A percentile compares a stretch with the other conserved stretches of the same genome.
These are phyloP conservation scores for Filosporella fistucella DNA, from an alignment of 495 filamentous ascomycete genomes.

Conservation along the genomic window DNA sequence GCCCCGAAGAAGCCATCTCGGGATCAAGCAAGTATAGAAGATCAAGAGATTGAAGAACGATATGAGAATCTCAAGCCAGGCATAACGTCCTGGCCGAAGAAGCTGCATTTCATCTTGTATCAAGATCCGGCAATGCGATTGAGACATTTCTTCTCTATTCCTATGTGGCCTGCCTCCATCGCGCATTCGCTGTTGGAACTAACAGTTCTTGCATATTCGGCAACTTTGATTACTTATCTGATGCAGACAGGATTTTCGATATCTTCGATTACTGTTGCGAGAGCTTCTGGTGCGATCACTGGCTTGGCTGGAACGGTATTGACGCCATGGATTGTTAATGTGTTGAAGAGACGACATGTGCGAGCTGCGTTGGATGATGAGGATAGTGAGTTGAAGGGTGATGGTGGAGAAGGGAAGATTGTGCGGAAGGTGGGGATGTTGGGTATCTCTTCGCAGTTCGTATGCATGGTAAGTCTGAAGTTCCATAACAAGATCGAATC, in stretches of 20 bases:
- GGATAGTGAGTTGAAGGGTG: conserved; percentile 13
- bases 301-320: conserved; percentile 41
- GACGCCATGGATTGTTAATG: conserved; percentile 27
- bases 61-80: conserved; percentile 7
- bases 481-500: neutral
- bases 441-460: conserved; percentile 32
- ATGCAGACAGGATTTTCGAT: conserved; percentile 48
- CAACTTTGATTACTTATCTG: conserved; percentile 55
- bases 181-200: conserved; percentile 50
- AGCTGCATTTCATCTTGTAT: conserved; percentile 27
- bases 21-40: neutral
- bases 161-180: conserved; percentile 48
- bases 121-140: conserved; percentile 19
- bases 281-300: conserved; percentile 43
- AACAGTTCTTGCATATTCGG: conserved; percentile 52
- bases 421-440: conserved; percentile 32
- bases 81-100: conserved; percentile 19
- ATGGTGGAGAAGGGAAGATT: conserved; percentile 21
- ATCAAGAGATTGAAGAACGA: neutral
- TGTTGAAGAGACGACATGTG: conserved; percentile 23
- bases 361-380: conserved; percentile 2
- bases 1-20: conserved; percentile 21
- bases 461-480: conserved; percentile 27
- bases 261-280: conserved; percentile 45
- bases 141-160: conserved; percentile 31